A percentile compares a stretch with the other conserved stretches of the same genome.
Conservation (phyloP, 2,329 filamentous ascomycete species). For the Fusarium sp. region DNA sequence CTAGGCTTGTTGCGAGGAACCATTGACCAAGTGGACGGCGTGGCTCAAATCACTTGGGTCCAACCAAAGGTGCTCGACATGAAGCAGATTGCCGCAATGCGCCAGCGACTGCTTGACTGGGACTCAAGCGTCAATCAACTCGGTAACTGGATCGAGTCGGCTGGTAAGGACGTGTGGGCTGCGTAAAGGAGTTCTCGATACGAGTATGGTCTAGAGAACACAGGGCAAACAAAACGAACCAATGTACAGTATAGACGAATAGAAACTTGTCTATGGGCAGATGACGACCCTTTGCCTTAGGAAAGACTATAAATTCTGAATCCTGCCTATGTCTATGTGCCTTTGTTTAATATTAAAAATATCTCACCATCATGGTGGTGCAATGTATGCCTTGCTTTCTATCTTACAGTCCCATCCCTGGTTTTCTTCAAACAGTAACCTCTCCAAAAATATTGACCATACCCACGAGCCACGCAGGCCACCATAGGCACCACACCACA, state of each 20-base stretch:
- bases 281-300: constrained; percentile 35
- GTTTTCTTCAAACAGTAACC: constrained; percentile 30
- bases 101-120: constrained; percentile 89
- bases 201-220: constrained; percentile 5
- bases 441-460: constrained; percentile 65
- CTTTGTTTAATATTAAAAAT: neutral
- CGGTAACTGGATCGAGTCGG: constrained; percentile 95
- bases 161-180: constrained; percentile 96
- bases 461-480: constrained; percentile 87
- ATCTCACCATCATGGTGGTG: neutral
- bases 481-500: constrained; percentile 95
- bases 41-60: constrained; percentile 98
- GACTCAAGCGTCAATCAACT: constrained; percentile 95
- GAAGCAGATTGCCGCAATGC: constrained; percentile 95
- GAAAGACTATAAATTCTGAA: constrained; percentile 43
- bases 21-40: constrained; percentile 95
- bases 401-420: neutral
- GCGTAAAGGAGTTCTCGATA: constrained; percentile 62
- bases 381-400: neutral
- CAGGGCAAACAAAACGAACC: constrained; percentile 33
- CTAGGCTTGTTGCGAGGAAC: constrained; percentile 89
- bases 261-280: constrained; percentile 43
- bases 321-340: constrained; percentile 13
- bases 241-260: constrained; percentile 49
- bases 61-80: constrained; percentile 98